Evolutionary conservation across 2,329 filamentous ascomycete genomes (phyloP).

Genomic region (Alternaria atra): DNA sequence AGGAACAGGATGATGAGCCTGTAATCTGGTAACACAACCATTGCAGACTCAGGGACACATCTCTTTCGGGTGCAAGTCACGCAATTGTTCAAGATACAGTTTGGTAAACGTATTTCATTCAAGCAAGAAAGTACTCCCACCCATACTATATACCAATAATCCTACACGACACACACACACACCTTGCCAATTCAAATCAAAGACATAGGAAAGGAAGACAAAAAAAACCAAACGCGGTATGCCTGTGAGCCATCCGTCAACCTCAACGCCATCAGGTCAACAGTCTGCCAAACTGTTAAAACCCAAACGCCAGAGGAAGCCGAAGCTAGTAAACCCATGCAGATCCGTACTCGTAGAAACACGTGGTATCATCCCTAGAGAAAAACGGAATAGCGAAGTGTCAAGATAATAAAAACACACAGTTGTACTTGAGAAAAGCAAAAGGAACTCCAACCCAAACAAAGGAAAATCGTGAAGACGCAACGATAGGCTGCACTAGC

Average conservation of each 20-base stretch:
- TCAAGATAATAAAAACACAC: conserved; percentile 11
- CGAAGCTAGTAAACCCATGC: conserved; percentile 13
- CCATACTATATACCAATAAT: conserved; percentile 22
- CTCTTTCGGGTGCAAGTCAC: not conserved
- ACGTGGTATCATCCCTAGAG: conserved; percentile 44
- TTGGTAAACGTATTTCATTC: conserved; percentile 17
- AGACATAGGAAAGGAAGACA: conserved; percentile 8
- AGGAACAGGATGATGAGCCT: conserved; percentile 12
- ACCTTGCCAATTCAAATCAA: not conserved
- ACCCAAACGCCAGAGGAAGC: conserved; percentile 38
- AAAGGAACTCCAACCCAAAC: conserved; percentile 14
- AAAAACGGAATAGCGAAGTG: conserved; percentile 22
- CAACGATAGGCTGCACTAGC: conserved; percentile 10
- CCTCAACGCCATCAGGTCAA: conserved; percentile 27
- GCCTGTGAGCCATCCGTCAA: conserved; percentile 18
- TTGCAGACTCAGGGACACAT: not conserved
- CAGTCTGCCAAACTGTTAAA: conserved; percentile 22
- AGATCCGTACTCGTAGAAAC: conserved; percentile 30
- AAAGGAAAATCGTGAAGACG: conserved; percentile 16
- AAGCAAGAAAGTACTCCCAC: conserved; percentile 11
- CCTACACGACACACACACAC: conserved; percentile 23
- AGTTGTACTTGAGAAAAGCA: conserved; percentile 9
- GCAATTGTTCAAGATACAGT: not conserved
- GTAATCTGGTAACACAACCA: conserved; percentile 1
- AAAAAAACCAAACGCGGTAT: conserved; percentile 21